Evolutionary conservation across 805 yeast species (phyloP).

Genomic region (Blastobotrys chiropterorum): DNA sequence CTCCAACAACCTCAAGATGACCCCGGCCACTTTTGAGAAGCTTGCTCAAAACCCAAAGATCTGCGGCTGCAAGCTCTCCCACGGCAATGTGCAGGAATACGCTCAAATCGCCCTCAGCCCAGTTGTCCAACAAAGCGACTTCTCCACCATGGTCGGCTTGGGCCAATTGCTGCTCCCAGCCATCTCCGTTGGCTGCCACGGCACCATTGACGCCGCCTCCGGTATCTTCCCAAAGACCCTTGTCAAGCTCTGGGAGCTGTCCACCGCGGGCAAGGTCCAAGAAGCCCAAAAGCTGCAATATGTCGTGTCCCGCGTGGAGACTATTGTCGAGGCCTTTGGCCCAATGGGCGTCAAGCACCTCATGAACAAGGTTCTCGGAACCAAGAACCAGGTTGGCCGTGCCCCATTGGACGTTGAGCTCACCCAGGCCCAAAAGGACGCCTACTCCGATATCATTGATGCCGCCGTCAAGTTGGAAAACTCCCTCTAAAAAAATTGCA

Average conservation of each 20-base stretch:
- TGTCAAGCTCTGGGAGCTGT: constrained; percentile 36
- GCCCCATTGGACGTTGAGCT: constrained; percentile 36
- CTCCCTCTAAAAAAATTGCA: constrained; percentile 17
- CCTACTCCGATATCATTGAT: constrained; percentile 11
- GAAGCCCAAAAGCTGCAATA: constrained; percentile 41
- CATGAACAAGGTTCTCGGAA: constrained; percentile 33
- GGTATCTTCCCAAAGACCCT: constrained; percentile 49
- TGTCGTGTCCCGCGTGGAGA: constrained; percentile 42
- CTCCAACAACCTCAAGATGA: constrained; percentile 36
- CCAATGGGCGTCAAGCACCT: constrained; percentile 45
- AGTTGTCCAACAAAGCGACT: constrained; percentile 35
- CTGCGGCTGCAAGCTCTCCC: constrained; percentile 47
- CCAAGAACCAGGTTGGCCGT: constrained; percentile 41
- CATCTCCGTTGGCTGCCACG: constrained; percentile 41
- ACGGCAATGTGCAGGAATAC: constrained; percentile 45
- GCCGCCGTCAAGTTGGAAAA: constrained; percentile 18
- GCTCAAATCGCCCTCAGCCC: constrained; percentile 40
- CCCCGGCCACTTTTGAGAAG: constrained; percentile 35
- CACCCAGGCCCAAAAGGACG: constrained; percentile 10
- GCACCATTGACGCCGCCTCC: constrained; percentile 48
- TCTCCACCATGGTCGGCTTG: constrained; percentile 43
- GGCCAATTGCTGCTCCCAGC: constrained; percentile 48
- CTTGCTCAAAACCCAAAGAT: constrained; percentile 42
- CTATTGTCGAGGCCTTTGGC: constrained; percentile 37
- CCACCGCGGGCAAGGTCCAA: constrained; percentile 35